Conservation (phyloP, 176 grass and related monocot genomes). For the barley (Hordeum vulgare) region MorexV3_pseudomolecules_assembly NC_058522.1:537253217-537253716, state of each 20-base stretch:
- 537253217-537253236: too few species aligned
- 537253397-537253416: background rate
- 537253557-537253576: background rate
- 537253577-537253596: background rate
- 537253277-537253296: too few species aligned
- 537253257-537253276: too few species aligned
- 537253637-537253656: background rate
- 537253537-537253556: background rate
- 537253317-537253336: background rate
- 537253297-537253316: background rate
- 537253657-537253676: background rate
- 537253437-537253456: background rate
- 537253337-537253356: background rate
- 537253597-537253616: background rate
- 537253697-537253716: too few species aligned
- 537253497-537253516: background rate
- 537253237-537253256: too few species aligned
- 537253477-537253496: background rate
- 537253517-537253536: background rate
- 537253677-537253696: too few species aligned
- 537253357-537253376: background rate
- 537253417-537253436: background rate
- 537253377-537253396: background rate
- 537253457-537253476: fast-evolving
- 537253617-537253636: background rate